Evolutionary conservation across 768 basidiomycete species (phyloP).

Genomic region (Russula earlei): DNA sequence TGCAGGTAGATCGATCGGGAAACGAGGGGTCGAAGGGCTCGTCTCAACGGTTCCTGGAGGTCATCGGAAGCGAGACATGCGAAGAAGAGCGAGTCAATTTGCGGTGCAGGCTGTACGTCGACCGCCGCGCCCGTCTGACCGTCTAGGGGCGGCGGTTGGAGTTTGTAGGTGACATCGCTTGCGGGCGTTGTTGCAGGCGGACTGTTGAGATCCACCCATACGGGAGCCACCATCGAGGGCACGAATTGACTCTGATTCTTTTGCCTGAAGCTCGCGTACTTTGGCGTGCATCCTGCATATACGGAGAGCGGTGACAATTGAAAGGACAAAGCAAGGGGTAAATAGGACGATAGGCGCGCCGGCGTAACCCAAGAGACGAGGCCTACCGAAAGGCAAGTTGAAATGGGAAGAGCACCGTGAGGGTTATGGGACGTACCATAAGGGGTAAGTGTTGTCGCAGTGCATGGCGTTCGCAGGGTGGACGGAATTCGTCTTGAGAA

Average conservation of each 20-base stretch:
- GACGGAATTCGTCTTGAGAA: slow-evolving; percentile 37
- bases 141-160: background rate
- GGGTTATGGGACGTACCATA: slow-evolving; percentile 37
- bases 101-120: background rate
- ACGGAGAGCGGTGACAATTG: slow-evolving; percentile 33
- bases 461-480: slow-evolving; percentile 42
- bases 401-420: background rate
- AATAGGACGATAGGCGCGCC: slow-evolving; percentile 43
- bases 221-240: background rate
- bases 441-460: slow-evolving; percentile 49
- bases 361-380: slow-evolving; percentile 54
- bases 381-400: slow-evolving; percentile 32
- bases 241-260: background rate
- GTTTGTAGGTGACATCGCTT: background rate
- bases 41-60: background rate
- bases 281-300: background rate
- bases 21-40: background rate
- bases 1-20: background rate
- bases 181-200: background rate
- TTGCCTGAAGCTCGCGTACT: background rate
- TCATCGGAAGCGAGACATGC: background rate
- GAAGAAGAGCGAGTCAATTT: slow-evolving; percentile 4
- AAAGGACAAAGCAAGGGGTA: slow-evolving; percentile 44
- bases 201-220: background rate
- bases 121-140: background rate